Evolutionary conservation across 805 yeast genomes (phyloP).

Genomic region (Candida dendrica): DNA sequence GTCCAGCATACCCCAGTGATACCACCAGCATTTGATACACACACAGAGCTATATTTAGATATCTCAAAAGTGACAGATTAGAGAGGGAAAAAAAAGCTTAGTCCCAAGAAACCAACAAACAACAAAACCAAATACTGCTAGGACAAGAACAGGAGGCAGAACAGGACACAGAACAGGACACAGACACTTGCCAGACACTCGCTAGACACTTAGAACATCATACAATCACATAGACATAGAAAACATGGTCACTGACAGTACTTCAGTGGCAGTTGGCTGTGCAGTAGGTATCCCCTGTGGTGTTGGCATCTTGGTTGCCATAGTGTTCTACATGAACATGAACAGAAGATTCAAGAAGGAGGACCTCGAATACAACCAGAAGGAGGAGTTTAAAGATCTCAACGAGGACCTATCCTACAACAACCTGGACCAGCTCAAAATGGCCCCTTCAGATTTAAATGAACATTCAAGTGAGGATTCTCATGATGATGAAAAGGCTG

Average conservation of each 20-base stretch:
- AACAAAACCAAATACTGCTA: no score
- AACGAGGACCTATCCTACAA: constrained; percentile 28
- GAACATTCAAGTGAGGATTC: constrained; percentile 1
- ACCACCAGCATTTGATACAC: no score
- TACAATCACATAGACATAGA: background rate
- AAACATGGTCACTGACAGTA: constrained; percentile 1
- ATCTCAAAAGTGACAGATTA: no score
- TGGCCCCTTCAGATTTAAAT: background rate
- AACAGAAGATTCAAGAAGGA: constrained; percentile 32
- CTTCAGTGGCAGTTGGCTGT: constrained; percentile 39
- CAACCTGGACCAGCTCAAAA: constrained; percentile 20
- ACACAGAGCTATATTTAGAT: no score
- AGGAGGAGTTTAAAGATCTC: constrained; percentile 27
- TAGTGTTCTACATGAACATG: constrained; percentile 30
- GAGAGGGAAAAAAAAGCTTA: no score
- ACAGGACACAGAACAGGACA: no score
- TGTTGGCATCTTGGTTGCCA: constrained; percentile 27
- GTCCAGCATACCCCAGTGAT: no score
- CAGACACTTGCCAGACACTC: no score
- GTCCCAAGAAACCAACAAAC: no score
- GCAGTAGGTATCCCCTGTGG: constrained; percentile 47
- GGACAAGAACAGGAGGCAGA: no score
- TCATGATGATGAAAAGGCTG: constrained; percentile 1
- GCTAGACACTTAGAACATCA: no score
- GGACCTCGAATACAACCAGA: constrained; percentile 22